phyloP scores from a whole-genome alignment of 2,329 filamentous ascomycete genomes.

The Aspergillus sp. region DNA sequence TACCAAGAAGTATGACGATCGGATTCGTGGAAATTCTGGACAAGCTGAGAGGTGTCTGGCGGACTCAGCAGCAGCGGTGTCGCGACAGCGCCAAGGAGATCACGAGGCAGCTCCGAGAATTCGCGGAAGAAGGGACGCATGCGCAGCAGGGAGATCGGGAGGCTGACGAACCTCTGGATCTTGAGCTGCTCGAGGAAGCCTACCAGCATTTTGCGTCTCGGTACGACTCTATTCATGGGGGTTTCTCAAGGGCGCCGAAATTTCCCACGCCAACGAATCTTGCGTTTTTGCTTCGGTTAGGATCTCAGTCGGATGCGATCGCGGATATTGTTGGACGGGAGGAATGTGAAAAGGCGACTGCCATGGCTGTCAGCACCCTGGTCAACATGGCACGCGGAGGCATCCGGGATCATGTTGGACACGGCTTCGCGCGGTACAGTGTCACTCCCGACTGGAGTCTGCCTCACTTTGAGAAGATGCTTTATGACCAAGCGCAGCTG shows the following conservation, averaged over 20 bases:
- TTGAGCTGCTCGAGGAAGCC: slow-evolving; percentile 86
- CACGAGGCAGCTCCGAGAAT: slow-evolving; percentile 68
- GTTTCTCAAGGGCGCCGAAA: slow-evolving; percentile 74
- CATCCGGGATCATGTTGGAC: slow-evolving; percentile 65
- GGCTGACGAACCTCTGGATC: slow-evolving; percentile 62
- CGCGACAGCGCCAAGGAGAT: slow-evolving; percentile 76
- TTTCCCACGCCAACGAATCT: slow-evolving; percentile 84
- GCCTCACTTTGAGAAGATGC: slow-evolving; percentile 95
- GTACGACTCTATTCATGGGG: slow-evolving; percentile 70
- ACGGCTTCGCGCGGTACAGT: slow-evolving; percentile 76
- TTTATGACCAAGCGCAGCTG: slow-evolving; percentile 84
- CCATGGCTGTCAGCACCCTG: slow-evolving; percentile 74
- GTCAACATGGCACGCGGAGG: slow-evolving; percentile 65
- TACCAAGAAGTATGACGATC: slow-evolving; percentile 49
- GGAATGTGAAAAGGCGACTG: slow-evolving; percentile 62
- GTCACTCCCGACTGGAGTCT: slow-evolving; percentile 87
- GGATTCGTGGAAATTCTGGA: slow-evolving; percentile 74
- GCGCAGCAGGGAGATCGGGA: slow-evolving; percentile 35
- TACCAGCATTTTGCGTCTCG: slow-evolving; percentile 68
- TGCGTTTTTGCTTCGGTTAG: slow-evolving; percentile 67
- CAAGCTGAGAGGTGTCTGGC: slow-evolving; percentile 68
- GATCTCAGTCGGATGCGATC: slow-evolving; percentile 61
- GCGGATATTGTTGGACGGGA: slow-evolving; percentile 77
- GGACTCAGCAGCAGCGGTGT: slow-evolving; percentile 72
- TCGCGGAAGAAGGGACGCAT: slow-evolving; percentile 75